These are phyloP conservation scores for Fallopia convolvulus DNA, from an alignment of 148 eudicot species.

Conservation along the genomic window DNA sequence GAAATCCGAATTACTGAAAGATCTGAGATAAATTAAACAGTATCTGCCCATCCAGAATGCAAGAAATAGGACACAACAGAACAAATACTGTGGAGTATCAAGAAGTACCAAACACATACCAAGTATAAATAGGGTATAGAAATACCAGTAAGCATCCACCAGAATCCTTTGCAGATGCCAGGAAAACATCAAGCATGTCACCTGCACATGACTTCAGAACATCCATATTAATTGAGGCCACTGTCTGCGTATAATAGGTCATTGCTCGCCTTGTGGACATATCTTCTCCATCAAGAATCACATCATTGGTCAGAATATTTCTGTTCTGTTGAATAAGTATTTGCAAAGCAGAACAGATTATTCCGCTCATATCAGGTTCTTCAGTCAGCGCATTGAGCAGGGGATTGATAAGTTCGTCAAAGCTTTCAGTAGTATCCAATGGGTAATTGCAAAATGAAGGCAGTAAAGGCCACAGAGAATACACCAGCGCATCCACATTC, in stretches of 20 bases:
- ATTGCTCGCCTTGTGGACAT: slow-evolving; percentile 47
- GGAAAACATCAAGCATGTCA: slow-evolving; percentile 43
- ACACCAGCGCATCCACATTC: slow-evolving; percentile 55
- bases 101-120: background rate
- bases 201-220: slow-evolving; percentile 56
- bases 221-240: slow-evolving; percentile 58
- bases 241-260: slow-evolving; percentile 42
- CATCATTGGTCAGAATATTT: slow-evolving; percentile 25
- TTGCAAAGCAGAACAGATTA: slow-evolving; percentile 78
- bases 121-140: background rate
- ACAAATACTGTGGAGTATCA: background rate
- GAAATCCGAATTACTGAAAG: background rate
- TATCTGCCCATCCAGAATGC: background rate
- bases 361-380: slow-evolving; percentile 64
- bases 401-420: slow-evolving; percentile 36
- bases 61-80: background rate
- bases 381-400: slow-evolving; percentile 42
- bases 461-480: slow-evolving; percentile 78
- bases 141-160: slow-evolving; percentile 83
- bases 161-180: slow-evolving; percentile 54
- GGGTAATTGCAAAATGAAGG: slow-evolving; percentile 96
- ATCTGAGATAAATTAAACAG: background rate
- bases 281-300: slow-evolving; percentile 28
- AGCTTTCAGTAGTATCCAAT: slow-evolving; percentile 62
- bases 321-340: slow-evolving; percentile 81